These are phyloP conservation scores for Trichoderma semiorbis DNA, from an alignment of 2,329 filamentous ascomycete species.

Conservation along the genomic window DNA sequence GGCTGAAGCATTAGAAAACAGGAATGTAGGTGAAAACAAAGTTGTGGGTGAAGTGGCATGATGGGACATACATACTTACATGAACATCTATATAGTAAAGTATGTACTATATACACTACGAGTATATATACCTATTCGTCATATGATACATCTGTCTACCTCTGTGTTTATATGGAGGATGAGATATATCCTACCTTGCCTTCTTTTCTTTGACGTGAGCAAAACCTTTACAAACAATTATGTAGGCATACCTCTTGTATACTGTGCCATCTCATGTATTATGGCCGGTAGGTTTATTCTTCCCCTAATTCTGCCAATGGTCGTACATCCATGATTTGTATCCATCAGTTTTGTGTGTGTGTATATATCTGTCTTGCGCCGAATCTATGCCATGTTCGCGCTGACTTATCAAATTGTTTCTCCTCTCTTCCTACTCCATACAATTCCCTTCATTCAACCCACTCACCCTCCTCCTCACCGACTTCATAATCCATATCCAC, in stretches of 20 bases:
- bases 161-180: neutral
- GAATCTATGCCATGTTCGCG: neutral
- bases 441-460: constrained; percentile 29
- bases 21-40: neutral
- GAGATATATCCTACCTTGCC: neutral
- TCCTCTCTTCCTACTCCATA: neutral
- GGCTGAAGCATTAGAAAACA: neutral
- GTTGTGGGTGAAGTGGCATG: neutral
- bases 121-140: neutral
- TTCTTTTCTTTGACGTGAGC: neutral
- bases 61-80: neutral
- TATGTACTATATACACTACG: neutral
- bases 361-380: neutral
- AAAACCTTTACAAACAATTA: neutral
- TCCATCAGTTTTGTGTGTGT: neutral
- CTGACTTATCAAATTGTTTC: neutral
- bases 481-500: constrained; percentile 54
- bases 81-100: neutral
- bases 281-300: neutral
- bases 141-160: neutral
- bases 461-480: constrained; percentile 46
- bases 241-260: neutral
- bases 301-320: neutral
- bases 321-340: neutral
- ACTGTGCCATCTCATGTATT: neutral